Evolutionary conservation across 73 alveolate genomes (phyloP).

Genomic region (Tetrahymena borealis): DNA sequence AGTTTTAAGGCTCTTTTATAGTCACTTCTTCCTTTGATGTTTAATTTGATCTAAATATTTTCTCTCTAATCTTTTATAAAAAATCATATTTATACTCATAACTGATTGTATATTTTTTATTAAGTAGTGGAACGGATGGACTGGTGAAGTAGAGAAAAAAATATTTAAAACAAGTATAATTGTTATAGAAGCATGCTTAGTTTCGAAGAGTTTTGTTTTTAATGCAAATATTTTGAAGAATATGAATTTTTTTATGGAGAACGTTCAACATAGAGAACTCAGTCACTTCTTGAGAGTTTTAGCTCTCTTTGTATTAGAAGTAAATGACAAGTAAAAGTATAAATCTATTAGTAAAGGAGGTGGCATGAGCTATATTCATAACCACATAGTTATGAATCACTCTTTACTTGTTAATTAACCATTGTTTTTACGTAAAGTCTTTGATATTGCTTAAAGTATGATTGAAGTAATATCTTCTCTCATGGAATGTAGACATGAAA

Average conservation of each 20-base stretch:
- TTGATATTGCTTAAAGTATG: background rate
- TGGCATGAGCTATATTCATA: background rate
- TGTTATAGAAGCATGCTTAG: background rate
- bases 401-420: background rate
- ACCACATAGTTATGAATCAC: background rate
- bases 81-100: too few relatives aligned
- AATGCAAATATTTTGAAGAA: background rate
- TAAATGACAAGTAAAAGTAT: background rate
- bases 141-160: background rate
- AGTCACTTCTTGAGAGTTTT: background rate
- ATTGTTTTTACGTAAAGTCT: background rate
- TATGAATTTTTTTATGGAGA: background rate
- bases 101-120: background rate
- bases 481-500: background rate
- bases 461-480: background rate
- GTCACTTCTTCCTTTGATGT: too few relatives aligned
- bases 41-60: too few relatives aligned
- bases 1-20: too few relatives aligned
- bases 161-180: background rate
- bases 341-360: background rate
- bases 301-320: background rate
- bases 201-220: background rate
- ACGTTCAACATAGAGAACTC: background rate
- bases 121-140: background rate
- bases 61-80: too few relatives aligned